Evolutionary conservation across 345 rosid genomes (phyloP).

Genomic region (Eutrema japonicum): DNA sequence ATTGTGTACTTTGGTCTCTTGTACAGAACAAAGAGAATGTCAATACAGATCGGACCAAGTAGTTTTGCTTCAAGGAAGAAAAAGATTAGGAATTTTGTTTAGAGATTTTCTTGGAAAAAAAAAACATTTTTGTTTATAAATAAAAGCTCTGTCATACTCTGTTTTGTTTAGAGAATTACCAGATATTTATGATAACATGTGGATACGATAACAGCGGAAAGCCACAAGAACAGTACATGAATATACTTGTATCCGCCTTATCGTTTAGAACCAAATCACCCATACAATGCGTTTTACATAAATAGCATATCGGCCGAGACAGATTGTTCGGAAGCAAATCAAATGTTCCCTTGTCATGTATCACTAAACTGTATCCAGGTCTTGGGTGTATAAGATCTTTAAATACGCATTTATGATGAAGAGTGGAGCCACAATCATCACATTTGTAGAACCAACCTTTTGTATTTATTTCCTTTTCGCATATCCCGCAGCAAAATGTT

Average conservation of each 20-base stretch:
- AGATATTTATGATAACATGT: too few species aligned
- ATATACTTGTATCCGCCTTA: not conserved
- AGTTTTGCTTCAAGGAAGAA: conserved; percentile 80
- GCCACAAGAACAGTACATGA: not conserved
- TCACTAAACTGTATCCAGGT: not conserved
- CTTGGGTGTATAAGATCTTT: not conserved
- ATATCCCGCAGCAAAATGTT: conserved; percentile 9
- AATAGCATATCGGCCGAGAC: not conserved
- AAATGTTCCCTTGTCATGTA: not conserved
- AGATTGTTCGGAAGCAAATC: not conserved
- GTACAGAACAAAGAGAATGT: conserved; percentile 78
- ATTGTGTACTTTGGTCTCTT: conserved; percentile 4
- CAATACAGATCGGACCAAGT: conserved; percentile 76
- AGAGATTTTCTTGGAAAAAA: not conserved
- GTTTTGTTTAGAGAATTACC: too few species aligned
- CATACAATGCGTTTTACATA: not conserved
- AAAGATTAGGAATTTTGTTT: conserved; percentile 54
- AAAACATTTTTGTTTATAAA: not conserved
- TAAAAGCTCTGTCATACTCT: not conserved
- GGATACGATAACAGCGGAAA: too few species aligned
- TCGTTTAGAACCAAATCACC: not conserved
- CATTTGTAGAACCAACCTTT: conserved; percentile 24
- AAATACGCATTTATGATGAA: conserved; percentile 7
- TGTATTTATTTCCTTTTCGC: not conserved
- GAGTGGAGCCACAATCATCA: not conserved